Evolutionary conservation across 2,329 filamentous ascomycete species (phyloP).

Genomic region (Uncinocarpus reesii): DNA sequence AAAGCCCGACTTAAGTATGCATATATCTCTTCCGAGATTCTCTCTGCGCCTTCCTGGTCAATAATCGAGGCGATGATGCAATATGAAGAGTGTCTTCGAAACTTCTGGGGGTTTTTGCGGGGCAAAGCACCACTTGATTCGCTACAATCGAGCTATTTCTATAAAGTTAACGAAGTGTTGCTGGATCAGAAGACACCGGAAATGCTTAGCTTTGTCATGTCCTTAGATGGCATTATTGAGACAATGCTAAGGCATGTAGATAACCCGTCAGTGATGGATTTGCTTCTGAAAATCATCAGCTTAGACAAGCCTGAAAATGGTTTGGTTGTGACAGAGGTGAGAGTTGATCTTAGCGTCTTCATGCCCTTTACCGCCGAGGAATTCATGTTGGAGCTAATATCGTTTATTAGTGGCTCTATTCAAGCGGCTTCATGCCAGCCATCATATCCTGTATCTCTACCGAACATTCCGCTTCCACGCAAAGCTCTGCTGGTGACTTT

Average conservation of each 20-base stretch:
- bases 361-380: neutral
- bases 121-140: slow-evolving; percentile 78
- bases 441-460: slow-evolving; percentile 79
- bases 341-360: slow-evolving; percentile 20
- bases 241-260: slow-evolving; percentile 89
- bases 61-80: slow-evolving; percentile 88
- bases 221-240: slow-evolving; percentile 66
- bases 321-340: slow-evolving; percentile 83
- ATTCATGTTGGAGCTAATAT: neutral
- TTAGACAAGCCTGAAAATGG: slow-evolving; percentile 86
- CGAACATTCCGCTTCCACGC: slow-evolving; percentile 76
- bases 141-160: slow-evolving; percentile 93
- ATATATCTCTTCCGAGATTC: slow-evolving; percentile 82
- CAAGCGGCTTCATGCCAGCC: slow-evolving; percentile 74
- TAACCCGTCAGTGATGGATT: slow-evolving; percentile 96
- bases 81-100: slow-evolving; percentile 63
- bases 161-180: slow-evolving; percentile 95
- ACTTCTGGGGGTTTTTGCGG: slow-evolving; percentile 86
- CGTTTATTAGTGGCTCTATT: slow-evolving; percentile 67
- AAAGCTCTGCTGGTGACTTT: slow-evolving; percentile 94
- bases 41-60: slow-evolving; percentile 94
- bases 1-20: slow-evolving; percentile 90
- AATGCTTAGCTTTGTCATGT: slow-evolving; percentile 85
- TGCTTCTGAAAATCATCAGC: slow-evolving; percentile 92
- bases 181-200: slow-evolving; percentile 97